A percentile compares a stretch with the other conserved stretches of the same genome.
Conservation (phyloP, 2,329 filamentous ascomycete genomes). For the Colletotrichum liaoningense region DNA sequence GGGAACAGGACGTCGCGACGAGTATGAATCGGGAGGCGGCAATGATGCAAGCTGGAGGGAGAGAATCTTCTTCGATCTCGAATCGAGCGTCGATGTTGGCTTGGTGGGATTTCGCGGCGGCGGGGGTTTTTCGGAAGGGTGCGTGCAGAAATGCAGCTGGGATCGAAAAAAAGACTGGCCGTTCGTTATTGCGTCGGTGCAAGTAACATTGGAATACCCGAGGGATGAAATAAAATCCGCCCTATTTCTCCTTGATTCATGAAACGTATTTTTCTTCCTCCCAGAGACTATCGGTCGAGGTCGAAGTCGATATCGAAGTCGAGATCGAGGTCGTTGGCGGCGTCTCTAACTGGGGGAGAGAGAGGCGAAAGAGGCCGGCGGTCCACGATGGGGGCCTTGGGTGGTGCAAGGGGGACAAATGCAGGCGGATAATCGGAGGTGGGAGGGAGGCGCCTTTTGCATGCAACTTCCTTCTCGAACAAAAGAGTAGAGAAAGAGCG, state of each 20-base stretch:
- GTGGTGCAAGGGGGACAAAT: background rate
- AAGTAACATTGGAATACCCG: constrained; percentile 26
- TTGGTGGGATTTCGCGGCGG: background rate
- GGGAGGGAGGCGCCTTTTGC: constrained; percentile 33
- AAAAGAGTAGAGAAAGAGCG: background rate
- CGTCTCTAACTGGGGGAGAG: constrained; percentile 4
- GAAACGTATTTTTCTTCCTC: background rate
- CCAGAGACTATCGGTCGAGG: background rate
- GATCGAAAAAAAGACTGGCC: constrained; percentile 6
- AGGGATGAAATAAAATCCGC: background rate
- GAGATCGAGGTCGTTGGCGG: constrained; percentile 12
- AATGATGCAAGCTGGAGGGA: background rate
- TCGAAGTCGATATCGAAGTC: background rate
- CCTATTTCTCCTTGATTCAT: background rate
- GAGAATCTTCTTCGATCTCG: constrained; percentile 10
- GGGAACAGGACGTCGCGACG: constrained; percentile 8
- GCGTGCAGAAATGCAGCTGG: background rate
- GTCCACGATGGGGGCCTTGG: constrained; percentile 30
- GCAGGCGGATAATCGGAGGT: background rate
- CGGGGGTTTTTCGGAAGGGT: background rate
- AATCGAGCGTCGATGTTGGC: constrained; percentile 4
- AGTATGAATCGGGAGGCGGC: background rate
- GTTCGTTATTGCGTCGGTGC: constrained; percentile 33
- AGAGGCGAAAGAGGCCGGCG: constrained; percentile 22
- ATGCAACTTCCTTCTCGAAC: constrained; percentile 19